Base-by-base conservation (phyloP, 192 early-diverging fungal species). In the Coemansia interrupta region DNA sequence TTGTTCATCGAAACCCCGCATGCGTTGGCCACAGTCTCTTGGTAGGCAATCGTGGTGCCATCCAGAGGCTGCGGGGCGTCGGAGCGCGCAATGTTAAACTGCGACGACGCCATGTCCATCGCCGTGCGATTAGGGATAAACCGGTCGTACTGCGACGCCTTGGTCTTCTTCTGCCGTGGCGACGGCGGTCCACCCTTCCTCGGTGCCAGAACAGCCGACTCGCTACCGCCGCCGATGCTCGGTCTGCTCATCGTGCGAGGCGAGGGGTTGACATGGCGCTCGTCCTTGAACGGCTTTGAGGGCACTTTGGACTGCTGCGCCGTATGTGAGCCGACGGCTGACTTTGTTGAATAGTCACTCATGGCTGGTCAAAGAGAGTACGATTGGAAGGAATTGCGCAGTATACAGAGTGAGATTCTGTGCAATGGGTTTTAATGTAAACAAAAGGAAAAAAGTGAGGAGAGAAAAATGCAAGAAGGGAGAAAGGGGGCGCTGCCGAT, bases 71-170 rank as follows among this genome's bases (percentile, higher is more conserved):
- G 41, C 0, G 83, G 68, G 43, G 43, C 39, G 52, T 80, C 75
- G 15, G 68, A 32, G 50, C 78, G 56, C 24, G 81, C 54, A 39
- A 85, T 63, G 56, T 88, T 90, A 69, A 91, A 89, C 66, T 92
- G 87, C 8, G 86, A 80, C 0, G 89, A 85, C 0, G 83, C 68
- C 32, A 85, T 63, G 47, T 89, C 81, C 78, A 88, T 91, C 4
- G 84, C 81, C 15, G 68, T 75, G 47, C 90, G 85, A 58, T 82
- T 90, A 1, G 94, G 93, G 58, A 96, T 93, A 72, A 94, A 95
- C 18, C 94, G 84, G 65, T 96, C 94, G 64, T 86, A 85, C 77
- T 87, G 70, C n/a, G 68, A 51, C 0, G 46, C 53, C 60, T 77
- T 77, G 43, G 66, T 12, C 42, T 70, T 71, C 36, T 64, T 64